Base-by-base conservation (phyloP, 257 asterid species). In the Rehmannia glutinosa region DNA sequence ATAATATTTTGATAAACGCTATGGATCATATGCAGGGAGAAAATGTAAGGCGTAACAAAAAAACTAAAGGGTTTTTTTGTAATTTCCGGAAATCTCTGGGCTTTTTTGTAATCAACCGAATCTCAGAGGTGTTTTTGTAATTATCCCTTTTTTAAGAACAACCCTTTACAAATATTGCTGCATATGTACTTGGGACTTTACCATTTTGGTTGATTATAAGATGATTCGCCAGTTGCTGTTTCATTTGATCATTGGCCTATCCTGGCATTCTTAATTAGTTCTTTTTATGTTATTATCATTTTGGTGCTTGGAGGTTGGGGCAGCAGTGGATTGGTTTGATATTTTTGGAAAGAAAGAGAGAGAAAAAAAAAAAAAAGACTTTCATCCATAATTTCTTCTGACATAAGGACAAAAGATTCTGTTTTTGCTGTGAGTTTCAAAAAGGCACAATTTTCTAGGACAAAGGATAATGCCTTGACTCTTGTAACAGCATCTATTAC, bases 201-300 rank as follows among this genome's bases (percentile, higher is more conserved):
- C 17, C 16, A 13, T 65, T 17, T 57, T 52, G 19, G 57, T 64
- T 77, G 65, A 36, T 30, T 45, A 49, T 60, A 1, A 38, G 51
- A 32, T 56, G 62, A 38, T 36, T 69, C 55, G 25, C 19, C 36
- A 54, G 6, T 60, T 54, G 9, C 52, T 27, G 68, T 47, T 62
- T 41, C 39, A 41, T 16, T 36, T 27, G 54, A 65, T 47, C 53
- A 17, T 39, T 61, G 64, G n/a, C n/a, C n/a, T 36, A 41, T 20
- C 6, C 6, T 28, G 41, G 71, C 27, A 38, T 51, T 21, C 20
- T 72, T 25, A 7, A 6, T 64, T 13, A 20, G 61, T 61, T 28
- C 39, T 30, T 59, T 32, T 17, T 12, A 27, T 19, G 43, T 35
- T 41, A 25, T 20, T 54, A 1, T 24, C 1, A 1, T 41, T 41